Conservation (phyloP, 768 basidiomycete species). For the Austroboletus festivus region DNA sequence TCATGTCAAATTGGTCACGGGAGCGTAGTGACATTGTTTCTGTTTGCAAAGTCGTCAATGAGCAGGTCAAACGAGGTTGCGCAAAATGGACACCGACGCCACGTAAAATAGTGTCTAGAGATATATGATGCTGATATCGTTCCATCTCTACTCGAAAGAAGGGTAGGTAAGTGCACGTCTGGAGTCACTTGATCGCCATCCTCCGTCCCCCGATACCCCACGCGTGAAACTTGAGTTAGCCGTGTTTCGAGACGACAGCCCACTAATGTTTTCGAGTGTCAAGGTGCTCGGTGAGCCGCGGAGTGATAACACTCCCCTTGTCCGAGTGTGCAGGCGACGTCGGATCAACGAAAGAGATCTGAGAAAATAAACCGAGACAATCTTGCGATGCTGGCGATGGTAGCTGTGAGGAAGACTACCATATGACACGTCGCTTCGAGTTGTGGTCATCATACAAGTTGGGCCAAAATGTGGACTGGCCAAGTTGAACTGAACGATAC, state of each 20-base stretch:
- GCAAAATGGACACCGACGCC: conserved; percentile 40
- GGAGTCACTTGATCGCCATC: conserved; percentile 29
- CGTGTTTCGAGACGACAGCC: conserved; percentile 28
- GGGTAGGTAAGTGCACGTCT: conserved; percentile 24
- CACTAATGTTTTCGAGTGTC: conserved; percentile 29
- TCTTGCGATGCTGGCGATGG: no score
- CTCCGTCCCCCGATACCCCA: conserved; percentile 38
- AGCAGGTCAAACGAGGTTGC: conserved; percentile 39
- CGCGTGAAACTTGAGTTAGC: conserved; percentile 27
- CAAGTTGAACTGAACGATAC: no score
- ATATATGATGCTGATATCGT: no score
- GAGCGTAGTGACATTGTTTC: conserved; percentile 34
- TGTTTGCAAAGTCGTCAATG: conserved; percentile 38
- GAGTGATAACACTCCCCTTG: no score
- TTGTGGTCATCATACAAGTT: no score
- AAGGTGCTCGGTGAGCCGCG: no score
- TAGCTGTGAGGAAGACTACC: no score
- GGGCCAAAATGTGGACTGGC: no score
- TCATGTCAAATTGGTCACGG: conserved; percentile 35
- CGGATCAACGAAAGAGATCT: no score
- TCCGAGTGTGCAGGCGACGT: no score
- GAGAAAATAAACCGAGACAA: no score
- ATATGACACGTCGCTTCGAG: no score
- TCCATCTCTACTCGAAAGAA: not conserved
- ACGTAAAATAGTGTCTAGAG: conserved; percentile 36